Base-by-base conservation (phyloP, 306 rosid genomes). In the Dalbergia oliveri region DNA sequence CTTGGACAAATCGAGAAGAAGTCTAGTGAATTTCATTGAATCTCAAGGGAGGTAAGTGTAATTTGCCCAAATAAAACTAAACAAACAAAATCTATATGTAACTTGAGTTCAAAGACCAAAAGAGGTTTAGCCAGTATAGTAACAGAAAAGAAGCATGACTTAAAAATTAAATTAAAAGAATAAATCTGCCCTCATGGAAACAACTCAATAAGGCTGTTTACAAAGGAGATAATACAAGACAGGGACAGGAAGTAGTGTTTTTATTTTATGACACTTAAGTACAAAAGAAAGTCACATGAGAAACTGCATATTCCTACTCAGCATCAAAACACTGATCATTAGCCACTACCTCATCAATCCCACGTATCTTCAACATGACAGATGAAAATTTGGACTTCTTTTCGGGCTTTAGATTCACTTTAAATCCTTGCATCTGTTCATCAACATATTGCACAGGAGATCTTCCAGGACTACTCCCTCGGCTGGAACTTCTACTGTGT, bases 321-420 rank as follows among this genome's bases (percentile, higher is more conserved):
- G 69, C 3, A 39, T 45, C 21, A 66, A 72, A 57, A 58, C 10
- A 73, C 31, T 15, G 14, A 79, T 37, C 6, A 56, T 26, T 35
- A 73, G 56, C 59, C 60, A 54, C 69, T 82, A 93, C 97, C 97
- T 88, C 91, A 86, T 93, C 97, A 85, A 93, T 87, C 63, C 97
- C 97, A 11, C 97, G 90, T 61, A 93, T 88, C 86, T 89, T 93
- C 84, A 89, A 88, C 74, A 93, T 97, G 78, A 91, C 97, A 18
- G 94, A 85, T 86, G 93, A 89, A 77, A 93, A 89, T 84, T 91
- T 89, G 75, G 96, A 93, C 87, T 89, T 93, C 88, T 84, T 91
- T 84, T 91, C 97, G 6, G 89, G 94, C 87, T 86, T 89, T 80
- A 93, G 78, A 75, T 83, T 91, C 57, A 93, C 89, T 89, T 84